Conservation (phyloP, 768 basidiomycete genomes). For the Podaxis sp. region DNA sequence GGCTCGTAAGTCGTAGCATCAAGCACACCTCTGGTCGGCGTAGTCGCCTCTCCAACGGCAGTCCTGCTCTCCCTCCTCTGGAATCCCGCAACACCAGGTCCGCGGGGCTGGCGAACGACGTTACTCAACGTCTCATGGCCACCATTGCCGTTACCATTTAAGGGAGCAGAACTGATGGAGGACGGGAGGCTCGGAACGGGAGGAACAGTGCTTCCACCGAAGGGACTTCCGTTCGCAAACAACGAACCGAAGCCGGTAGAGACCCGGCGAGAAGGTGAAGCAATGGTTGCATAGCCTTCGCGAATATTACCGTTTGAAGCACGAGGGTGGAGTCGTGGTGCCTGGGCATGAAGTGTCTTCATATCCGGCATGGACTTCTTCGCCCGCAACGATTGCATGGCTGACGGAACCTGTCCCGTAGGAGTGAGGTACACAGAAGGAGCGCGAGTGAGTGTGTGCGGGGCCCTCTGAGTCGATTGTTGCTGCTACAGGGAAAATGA, state of each 20-base stretch:
- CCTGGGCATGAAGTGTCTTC: constrained; percentile 80
- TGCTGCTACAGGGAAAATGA: constrained; percentile 35
- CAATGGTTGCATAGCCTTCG: constrained; percentile 83
- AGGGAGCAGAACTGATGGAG: constrained; percentile 44
- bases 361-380: constrained; percentile 99
- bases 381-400: constrained; percentile 66
- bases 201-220: constrained; percentile 51
- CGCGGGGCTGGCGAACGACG: constrained; percentile 84
- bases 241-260: constrained; percentile 72
- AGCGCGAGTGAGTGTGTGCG: constrained; percentile 73
- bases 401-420: constrained; percentile 38
- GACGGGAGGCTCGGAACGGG: constrained; percentile 78
- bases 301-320: constrained; percentile 89
- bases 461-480: constrained; percentile 25
- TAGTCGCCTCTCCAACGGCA: constrained; percentile 39
- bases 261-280: constrained; percentile 76
- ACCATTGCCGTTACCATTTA: constrained; percentile 49
- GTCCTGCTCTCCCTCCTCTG: constrained; percentile 62
- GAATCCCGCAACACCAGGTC: constrained; percentile 79
- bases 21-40: constrained; percentile 63
- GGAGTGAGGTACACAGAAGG: constrained; percentile 79
- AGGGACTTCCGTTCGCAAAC: constrained; percentile 57
- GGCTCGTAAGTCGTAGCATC: constrained; percentile 87
- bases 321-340: constrained; percentile 76
- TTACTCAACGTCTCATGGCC: constrained; percentile 36